These are phyloP conservation scores for Pseudonitzschia multiseries DNA, from an alignment of 108 stramenopile genomes.

Conservation along the genomic window DNA sequence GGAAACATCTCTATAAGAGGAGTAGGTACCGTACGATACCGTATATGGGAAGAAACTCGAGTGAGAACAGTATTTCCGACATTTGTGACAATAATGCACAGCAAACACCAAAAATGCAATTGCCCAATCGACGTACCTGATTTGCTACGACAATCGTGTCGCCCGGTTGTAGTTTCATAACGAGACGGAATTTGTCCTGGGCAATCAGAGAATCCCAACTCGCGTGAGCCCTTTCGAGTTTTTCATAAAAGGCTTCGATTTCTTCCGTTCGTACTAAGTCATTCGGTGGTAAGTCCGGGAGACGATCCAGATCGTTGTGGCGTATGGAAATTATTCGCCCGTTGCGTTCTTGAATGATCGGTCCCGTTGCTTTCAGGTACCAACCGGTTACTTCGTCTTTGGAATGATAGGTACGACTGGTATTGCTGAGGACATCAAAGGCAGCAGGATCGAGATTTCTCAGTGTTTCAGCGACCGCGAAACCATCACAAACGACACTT, in stretches of 20 bases:
- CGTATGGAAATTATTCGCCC: slow-evolving; percentile 61
- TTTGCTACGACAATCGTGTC: slow-evolving; percentile 83
- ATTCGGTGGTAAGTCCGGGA: slow-evolving; percentile 74
- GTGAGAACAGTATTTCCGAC: not conserved
- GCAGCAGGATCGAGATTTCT: slow-evolving; percentile 47
- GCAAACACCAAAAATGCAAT: not conserved
- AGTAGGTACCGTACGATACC: not conserved
- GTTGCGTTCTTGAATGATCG: slow-evolving; percentile 53
- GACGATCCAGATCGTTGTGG: slow-evolving; percentile 84
- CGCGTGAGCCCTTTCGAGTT: slow-evolving; percentile 54
- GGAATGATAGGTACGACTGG: slow-evolving; percentile 62
- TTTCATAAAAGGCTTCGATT: slow-evolving; percentile 54
- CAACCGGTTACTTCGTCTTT: slow-evolving; percentile 70
- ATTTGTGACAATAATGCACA: not conserved
- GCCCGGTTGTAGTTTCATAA: slow-evolving; percentile 62
- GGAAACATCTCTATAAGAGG: slow-evolving; percentile 55
- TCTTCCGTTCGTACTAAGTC: slow-evolving; percentile 25
- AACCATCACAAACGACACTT: slow-evolving; percentile 70
- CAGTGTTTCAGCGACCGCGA: slow-evolving; percentile 63
- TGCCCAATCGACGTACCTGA: slow-evolving; percentile 43
- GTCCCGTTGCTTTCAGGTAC: slow-evolving; percentile 73
- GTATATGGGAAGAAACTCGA: not conserved
- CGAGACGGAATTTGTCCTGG: slow-evolving; percentile 68
- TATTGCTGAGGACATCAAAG: slow-evolving; percentile 52
- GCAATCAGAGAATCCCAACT: slow-evolving; percentile 68